Percentiles rank a stretch among this genome's conserved stretches.
These are phyloP conservation scores for Rhynchosporium graminicola DNA, from an alignment of 2,329 filamentous ascomycete genomes.

Conservation along the genomic window DNA sequence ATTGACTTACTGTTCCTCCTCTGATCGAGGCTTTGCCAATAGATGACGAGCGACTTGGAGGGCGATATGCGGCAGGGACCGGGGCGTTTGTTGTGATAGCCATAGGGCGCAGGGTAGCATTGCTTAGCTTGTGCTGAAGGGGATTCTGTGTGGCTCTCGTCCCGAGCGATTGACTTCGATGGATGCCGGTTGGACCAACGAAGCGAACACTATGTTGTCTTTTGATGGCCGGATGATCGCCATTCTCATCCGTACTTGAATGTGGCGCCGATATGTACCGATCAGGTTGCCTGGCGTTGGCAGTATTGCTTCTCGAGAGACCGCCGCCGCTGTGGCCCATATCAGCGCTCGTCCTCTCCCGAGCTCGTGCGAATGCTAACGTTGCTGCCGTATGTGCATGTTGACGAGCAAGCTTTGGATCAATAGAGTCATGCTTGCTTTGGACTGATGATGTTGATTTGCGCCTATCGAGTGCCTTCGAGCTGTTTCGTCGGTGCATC, in stretches of 20 bases:
- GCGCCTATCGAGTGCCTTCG: conserved; percentile 49
- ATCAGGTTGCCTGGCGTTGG: conserved; percentile 13
- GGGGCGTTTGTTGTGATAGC: conserved; percentile 37
- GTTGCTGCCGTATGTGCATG: conserved; percentile 64
- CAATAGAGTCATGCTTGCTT: conserved; percentile 51
- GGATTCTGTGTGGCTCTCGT: conserved; percentile 29
- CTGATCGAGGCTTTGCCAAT: conserved; percentile 35
- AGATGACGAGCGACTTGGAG: conserved; percentile 39
- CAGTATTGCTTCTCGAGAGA: conserved; percentile 25
- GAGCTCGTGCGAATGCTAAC: conserved; percentile 59
- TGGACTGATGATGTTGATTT: conserved; percentile 56
- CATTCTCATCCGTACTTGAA: conserved; percentile 31
- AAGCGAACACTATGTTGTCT: conserved; percentile 59
- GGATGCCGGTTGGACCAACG: conserved; percentile 36
- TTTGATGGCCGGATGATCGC: conserved; percentile 37
- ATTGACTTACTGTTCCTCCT: conserved; percentile 38
- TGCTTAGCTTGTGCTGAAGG: conserved; percentile 26
- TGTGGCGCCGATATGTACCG: conserved; percentile 26
- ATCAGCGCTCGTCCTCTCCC: conserved; percentile 44
- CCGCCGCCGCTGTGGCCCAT: conserved; percentile 39
- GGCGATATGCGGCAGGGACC: conserved; percentile 36
- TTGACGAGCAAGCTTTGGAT: conserved; percentile 51
- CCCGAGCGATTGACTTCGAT: conserved; percentile 31
- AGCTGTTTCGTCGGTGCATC: conserved; percentile 46
- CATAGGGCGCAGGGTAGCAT: conserved; percentile 31